These are phyloP conservation scores for Gynochthodes officinalis DNA, from an alignment of 257 asterid genomes.

Conservation along the genomic window DNA sequence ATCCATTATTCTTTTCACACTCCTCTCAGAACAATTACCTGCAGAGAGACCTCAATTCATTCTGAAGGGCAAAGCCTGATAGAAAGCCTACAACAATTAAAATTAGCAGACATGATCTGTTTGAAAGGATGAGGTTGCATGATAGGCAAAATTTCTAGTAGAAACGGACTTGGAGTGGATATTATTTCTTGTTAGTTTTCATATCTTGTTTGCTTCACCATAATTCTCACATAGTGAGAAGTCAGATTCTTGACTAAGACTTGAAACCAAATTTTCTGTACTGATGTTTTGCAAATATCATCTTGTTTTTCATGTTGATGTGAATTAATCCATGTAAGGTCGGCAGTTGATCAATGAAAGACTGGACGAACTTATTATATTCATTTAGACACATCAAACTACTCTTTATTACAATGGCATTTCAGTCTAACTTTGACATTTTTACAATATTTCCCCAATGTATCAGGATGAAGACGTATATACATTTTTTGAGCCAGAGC, in stretches of 20 bases:
- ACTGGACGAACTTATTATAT: neutral
- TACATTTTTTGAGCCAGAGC: constrained; percentile 87
- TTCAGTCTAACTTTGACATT: neutral
- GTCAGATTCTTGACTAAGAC: too few relatives aligned
- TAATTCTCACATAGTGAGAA: too few relatives aligned
- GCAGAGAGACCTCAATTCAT: neutral
- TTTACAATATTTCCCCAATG: neutral
- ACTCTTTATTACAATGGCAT: neutral
- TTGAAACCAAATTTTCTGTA: too few relatives aligned
- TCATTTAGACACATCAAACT: neutral
- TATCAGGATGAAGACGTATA: constrained; percentile 83
- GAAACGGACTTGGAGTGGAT: neutral
- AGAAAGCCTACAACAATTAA: neutral
- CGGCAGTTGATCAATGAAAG: neutral
- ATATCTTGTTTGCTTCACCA: neutral
- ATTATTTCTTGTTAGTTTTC: too few relatives aligned
- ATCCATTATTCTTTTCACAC: too few relatives aligned
- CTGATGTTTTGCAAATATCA: too few relatives aligned
- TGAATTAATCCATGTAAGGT: neutral
- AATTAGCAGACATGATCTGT: neutral
- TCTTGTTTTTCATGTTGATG: neutral
- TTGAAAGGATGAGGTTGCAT: neutral
- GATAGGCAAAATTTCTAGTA: neutral
- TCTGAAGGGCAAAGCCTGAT: neutral
- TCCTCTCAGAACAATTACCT: neutral